A percentile compares a stretch with the other conserved stretches of the same genome.
These are phyloP conservation scores for Puccinia triticina DNA, from an alignment of 1,284 basidiomycete genomes.

Conservation along the genomic window DNA sequence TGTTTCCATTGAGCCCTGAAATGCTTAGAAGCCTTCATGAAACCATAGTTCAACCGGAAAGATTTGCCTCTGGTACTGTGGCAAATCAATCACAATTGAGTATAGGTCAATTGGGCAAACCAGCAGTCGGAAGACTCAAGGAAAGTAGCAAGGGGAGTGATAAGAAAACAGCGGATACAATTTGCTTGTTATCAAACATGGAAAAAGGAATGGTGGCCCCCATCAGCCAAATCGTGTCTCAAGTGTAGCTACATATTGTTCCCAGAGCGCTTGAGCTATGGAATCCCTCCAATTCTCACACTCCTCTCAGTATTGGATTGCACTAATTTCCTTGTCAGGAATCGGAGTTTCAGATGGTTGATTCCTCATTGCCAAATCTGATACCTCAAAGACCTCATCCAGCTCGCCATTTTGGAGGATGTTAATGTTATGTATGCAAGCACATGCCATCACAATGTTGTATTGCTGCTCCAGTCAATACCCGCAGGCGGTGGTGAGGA, in stretches of 20 bases:
- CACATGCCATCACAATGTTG: not conserved
- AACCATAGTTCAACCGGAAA: too few relatives aligned
- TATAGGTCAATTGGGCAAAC: too few relatives aligned
- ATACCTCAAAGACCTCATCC: not conserved
- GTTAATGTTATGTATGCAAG: not conserved
- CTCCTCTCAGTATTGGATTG: not conserved
- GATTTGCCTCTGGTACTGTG: too few relatives aligned
- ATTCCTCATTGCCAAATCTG: not conserved
- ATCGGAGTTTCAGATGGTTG: not conserved
- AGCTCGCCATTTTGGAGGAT: not conserved
- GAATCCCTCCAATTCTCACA: not conserved
- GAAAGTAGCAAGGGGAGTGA: too few relatives aligned
- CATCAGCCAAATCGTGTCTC: not conserved
- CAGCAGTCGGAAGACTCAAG: too few relatives aligned
- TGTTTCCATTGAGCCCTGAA: too few relatives aligned
- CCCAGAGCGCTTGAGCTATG: not conserved
- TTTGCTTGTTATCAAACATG: not conserved
- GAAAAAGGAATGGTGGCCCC: not conserved
- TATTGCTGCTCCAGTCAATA: constrained; percentile 13
- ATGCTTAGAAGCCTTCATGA: too few relatives aligned
- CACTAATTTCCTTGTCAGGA: not conserved
- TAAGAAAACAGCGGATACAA: too few relatives aligned
- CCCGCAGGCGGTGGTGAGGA: not conserved
- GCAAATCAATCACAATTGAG: too few relatives aligned
- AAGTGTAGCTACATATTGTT: not conserved